These are phyloP conservation scores for Dictyostelium gargantuum DNA, from an alignment of 208 protist species.

Conservation along the genomic window DNA sequence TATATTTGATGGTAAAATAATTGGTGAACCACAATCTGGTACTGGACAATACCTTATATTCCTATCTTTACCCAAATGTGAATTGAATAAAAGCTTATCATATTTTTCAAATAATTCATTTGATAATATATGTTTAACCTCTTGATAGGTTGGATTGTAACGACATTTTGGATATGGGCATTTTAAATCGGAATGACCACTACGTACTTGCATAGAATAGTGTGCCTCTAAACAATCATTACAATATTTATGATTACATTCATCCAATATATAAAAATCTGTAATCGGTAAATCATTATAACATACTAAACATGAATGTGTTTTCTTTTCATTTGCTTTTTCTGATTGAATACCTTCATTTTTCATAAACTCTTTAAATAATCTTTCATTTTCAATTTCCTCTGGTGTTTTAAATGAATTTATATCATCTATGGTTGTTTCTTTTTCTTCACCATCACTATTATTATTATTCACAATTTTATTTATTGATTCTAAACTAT, in stretches of 20 bases:
- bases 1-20: background rate
- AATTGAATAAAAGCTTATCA: background rate
- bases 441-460: background rate
- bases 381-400: slow-evolving; percentile 28
- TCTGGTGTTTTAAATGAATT: background rate
- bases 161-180: background rate
- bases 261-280: slow-evolving; percentile 50
- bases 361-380: background rate
- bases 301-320: slow-evolving; percentile 19
- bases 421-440: background rate
- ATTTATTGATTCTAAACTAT: background rate
- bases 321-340: background rate
- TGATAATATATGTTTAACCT: background rate
- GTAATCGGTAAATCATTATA: background rate
- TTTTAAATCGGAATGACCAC: background rate
- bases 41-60: background rate
- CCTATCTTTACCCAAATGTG: background rate
- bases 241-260: slow-evolving; percentile 50
- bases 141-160: background rate
- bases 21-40: background rate
- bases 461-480: background rate
- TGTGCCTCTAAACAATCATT: background rate
- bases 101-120: background rate
- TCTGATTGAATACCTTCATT: background rate
- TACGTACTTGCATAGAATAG: background rate